Evolutionary conservation across 2,329 filamentous ascomycete genomes (phyloP).

Genomic region (Xylariaceae sp.): DNA sequence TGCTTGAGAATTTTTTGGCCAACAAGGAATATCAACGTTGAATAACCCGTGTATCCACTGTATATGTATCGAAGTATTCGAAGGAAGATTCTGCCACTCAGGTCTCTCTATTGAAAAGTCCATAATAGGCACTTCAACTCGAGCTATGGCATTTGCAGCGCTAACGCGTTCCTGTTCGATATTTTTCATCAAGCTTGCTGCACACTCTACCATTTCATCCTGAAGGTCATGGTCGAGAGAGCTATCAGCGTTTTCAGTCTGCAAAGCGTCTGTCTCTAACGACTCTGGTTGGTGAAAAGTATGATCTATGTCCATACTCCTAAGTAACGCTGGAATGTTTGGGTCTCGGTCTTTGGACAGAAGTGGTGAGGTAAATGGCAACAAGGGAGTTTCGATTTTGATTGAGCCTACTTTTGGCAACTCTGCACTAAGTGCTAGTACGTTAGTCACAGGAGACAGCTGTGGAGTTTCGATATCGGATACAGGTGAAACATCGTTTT

Average conservation of each 20-base stretch:
- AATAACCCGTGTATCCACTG: conserved; percentile 21
- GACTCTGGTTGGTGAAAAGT: conserved; percentile 5
- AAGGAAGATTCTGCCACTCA: conserved; percentile 30
- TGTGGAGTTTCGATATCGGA: conserved; percentile 8
- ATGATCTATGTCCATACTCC: conserved; percentile 29
- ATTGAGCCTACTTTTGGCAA: conserved; percentile 26
- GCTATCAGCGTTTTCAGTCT: not conserved
- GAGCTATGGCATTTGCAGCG: conserved; percentile 34
- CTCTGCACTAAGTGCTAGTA: conserved; percentile 11
- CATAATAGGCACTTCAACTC: conserved; percentile 37
- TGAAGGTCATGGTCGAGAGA: conserved; percentile 26
- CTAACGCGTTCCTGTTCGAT: conserved; percentile 40
- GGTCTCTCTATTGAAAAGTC: conserved; percentile 38
- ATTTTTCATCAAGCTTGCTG: conserved; percentile 18
- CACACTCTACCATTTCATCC: conserved; percentile 25
- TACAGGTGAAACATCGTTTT: not conserved
- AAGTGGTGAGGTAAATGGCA: conserved; percentile 25
- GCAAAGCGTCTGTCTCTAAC: not conserved
- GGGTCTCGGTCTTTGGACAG: conserved; percentile 3
- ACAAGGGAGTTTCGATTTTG: conserved; percentile 37
- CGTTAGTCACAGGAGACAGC: conserved; percentile 21
- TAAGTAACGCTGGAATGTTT: conserved; percentile 18
- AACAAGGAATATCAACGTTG: conserved; percentile 19
- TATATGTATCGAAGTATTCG: conserved; percentile 28
- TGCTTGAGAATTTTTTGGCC: conserved; percentile 20